These are phyloP conservation scores for Auricularia heimuer DNA, from an alignment of 768 basidiomycete genomes.

Conservation along the genomic window DNA sequence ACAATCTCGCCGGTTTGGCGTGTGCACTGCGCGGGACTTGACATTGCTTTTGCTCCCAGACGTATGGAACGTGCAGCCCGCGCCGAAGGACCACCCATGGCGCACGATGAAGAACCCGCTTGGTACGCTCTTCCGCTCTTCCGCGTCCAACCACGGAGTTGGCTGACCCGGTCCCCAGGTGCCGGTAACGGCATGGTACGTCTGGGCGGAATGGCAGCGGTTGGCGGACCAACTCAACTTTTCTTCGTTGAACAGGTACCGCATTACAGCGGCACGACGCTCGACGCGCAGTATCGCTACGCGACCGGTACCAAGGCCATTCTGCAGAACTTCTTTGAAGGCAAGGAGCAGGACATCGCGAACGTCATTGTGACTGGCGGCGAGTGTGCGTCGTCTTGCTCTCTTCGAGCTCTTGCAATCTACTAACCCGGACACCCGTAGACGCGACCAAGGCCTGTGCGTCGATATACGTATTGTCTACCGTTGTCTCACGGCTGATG, in stretches of 20 bases:
- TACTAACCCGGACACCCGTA: not conserved
- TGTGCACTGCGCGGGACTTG: not conserved
- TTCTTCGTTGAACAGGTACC: constrained; percentile 22
- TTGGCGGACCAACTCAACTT: not conserved
- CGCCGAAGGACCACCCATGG: constrained; percentile 81
- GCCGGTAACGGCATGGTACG: constrained; percentile 82
- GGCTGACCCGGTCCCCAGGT: constrained; percentile 12
- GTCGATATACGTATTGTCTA: too few species aligned
- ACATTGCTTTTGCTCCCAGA: constrained; percentile 35
- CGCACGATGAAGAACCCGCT: constrained; percentile 71
- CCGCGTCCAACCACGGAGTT: too few species aligned
- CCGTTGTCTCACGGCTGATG: not conserved
- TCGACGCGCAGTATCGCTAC: constrained; percentile 84
- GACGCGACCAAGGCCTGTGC: not conserved
- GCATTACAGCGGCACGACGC: constrained; percentile 80
- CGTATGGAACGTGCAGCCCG: constrained; percentile 84
- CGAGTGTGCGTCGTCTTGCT: constrained; percentile 18
- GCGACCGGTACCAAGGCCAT: constrained; percentile 63
- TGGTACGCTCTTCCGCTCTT: constrained; percentile 13
- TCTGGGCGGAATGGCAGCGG: not conserved
- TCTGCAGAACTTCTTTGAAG: constrained; percentile 56
- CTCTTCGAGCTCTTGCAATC: not conserved
- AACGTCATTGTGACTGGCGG: constrained; percentile 76
- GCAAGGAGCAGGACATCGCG: constrained; percentile 58
- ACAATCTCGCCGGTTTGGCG: not conserved